Base-by-base conservation (phyloP, 768 basidiomycete species). In the Lactarius quietus region DNA sequence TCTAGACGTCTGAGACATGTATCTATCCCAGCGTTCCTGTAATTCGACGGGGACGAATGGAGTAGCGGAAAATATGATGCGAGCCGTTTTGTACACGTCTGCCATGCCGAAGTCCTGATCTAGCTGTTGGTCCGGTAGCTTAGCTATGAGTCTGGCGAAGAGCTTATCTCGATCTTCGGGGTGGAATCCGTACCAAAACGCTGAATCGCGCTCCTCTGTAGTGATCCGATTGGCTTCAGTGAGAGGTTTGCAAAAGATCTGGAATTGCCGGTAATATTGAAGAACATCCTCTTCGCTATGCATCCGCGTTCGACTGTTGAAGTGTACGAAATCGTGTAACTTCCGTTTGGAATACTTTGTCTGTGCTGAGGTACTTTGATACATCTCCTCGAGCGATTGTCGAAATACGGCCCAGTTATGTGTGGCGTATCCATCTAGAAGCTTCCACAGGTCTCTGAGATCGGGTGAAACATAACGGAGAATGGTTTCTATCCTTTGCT, bases 361-460 rank as follows among this genome's bases (percentile, higher is more conserved):
- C 17, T 39, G 39, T 2, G 20, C 3, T 0, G 52, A 12, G 1
- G 35, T 9, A 2, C 31, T 20, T 0, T 26, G 38, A 26, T 62
- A 62, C 1, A 62, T 1, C 0, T 1, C 1, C 6, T 31, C 28
- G 0, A 62, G 18, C 8, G 36, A 8, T 1, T 6, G 1, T 1
- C n/a, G 38, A 39, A 54, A 62, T 9, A 15, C 2, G 0, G 6
- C 31, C 61, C 61, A 62, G 39, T 62, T 29, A 1, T 4, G 7
- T 1, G 18, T 5, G 1, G 17, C 1, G 3, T 62, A 62, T 20
- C 53, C 61, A 20, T 31, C 20, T 0, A 54, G 29, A 0, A 38
- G 1, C 12, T 17, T 54, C 38, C 52, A 62, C 2, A 62, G 9
- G 0, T 55, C n/a, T 17, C 31, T 38, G 1, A 20, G 4, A 3